These are phyloP conservation scores for Psophocarpus tetragonolobus DNA, from an alignment of 306 rosid species.

Conservation along the genomic window DNA sequence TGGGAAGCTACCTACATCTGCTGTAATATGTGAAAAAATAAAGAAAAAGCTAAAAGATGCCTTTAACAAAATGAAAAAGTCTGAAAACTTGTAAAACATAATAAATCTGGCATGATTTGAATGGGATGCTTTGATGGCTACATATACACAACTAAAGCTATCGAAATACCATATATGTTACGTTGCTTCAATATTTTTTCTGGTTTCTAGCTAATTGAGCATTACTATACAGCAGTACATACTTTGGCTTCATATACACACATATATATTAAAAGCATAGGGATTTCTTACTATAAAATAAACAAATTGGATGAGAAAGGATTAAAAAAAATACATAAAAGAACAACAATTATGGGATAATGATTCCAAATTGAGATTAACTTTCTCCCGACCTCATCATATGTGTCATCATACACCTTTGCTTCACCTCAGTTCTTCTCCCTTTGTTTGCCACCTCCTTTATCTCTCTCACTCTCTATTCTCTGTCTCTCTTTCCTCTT, in stretches of 20 bases:
- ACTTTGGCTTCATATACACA: background rate
- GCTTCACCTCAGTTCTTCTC: conserved; percentile 31
- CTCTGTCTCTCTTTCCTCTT: conserved; percentile 39
- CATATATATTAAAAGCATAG: conserved; percentile 12
- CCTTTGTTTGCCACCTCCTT: conserved; percentile 32
- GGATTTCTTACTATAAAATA: conserved; percentile 15
- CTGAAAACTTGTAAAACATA: background rate
- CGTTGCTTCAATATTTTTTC: background rate
- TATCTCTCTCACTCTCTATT: conserved; percentile 31
- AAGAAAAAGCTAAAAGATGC: background rate
- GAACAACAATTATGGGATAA: conserved; percentile 83
- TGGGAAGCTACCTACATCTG: background rate
- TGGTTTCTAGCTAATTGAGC: background rate
- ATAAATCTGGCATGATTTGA: conserved; percentile 5
- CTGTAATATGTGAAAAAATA: background rate
- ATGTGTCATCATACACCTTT: conserved; percentile 90
- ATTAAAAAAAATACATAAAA: conserved; percentile 51
- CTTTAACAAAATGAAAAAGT: background rate
- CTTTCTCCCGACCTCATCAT: conserved; percentile 77
- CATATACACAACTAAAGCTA: background rate
- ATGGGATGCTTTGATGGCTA: background rate
- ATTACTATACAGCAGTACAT: background rate
- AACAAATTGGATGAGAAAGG: conserved; percentile 33
- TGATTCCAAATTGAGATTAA: conserved; percentile 72
- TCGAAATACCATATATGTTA: conserved; percentile 6